A percentile compares a stretch with the other conserved stretches of the same genome.
Conservation (phyloP, 2,329 filamentous ascomycete genomes). For the Trichoderma brevicompactum region DNA sequence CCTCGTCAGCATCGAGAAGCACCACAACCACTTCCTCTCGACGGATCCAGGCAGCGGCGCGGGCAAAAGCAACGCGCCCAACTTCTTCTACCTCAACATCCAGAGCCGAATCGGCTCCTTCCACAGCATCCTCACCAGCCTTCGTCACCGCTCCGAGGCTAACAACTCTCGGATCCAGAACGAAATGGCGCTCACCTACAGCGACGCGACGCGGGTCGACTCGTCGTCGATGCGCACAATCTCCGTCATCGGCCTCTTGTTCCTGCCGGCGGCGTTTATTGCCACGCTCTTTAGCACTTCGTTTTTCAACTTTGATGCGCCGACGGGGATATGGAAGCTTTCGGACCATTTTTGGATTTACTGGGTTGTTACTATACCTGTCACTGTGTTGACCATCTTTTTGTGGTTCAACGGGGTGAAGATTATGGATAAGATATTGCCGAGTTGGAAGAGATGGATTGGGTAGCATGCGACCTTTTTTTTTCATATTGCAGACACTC, state of each 20-base stretch:
- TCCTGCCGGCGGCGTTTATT: constrained; percentile 57
- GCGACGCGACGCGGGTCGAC: constrained; percentile 50
- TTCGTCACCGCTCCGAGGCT: constrained; percentile 44
- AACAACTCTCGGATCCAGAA: constrained; percentile 55
- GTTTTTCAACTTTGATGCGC: constrained; percentile 45
- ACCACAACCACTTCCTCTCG: constrained; percentile 37
- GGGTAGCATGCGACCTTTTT: background rate
- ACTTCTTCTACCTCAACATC: constrained; percentile 32
- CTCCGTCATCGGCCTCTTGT: constrained; percentile 52
- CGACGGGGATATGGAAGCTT: constrained; percentile 37
- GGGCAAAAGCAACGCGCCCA: background rate
- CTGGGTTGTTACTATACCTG: constrained; percentile 41
- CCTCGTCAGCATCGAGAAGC: constrained; percentile 39
- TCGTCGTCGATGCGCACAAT: constrained; percentile 58
- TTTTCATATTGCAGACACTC: background rate
- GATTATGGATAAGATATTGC: background rate
- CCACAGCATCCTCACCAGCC: constrained; percentile 42
- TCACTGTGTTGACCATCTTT: constrained; percentile 35
- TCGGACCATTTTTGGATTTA: constrained; percentile 45
- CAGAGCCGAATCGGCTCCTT: constrained; percentile 41
- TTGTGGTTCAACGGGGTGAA: constrained; percentile 32
- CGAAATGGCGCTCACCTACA: constrained; percentile 59
- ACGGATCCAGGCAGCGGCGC: background rate
- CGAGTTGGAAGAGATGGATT: background rate
- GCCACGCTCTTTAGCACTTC: constrained; percentile 53